Conservation (phyloP, 225 moss, liverwort and hornwort species). For the Antitrichia curtipendula region DNA sequence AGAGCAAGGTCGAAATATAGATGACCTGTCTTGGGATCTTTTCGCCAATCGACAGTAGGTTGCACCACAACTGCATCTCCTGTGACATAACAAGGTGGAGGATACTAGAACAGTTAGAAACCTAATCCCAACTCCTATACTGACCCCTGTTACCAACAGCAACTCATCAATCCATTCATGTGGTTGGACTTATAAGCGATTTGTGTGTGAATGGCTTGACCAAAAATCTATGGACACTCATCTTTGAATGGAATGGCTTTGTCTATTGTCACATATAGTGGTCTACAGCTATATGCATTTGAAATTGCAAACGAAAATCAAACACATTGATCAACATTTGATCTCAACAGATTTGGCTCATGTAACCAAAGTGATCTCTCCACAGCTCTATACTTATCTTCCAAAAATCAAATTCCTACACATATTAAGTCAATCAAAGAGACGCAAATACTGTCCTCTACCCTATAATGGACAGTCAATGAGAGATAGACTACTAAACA, state of each 20-base stretch:
- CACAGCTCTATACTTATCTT: background rate
- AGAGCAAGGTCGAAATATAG: conserved; percentile 63
- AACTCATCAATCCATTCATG: background rate
- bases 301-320: background rate
- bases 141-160: background rate
- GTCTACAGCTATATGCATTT: background rate
- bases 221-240: background rate
- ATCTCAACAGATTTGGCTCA: background rate
- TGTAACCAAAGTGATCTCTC: background rate
- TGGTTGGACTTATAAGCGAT: background rate
- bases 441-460: background rate
- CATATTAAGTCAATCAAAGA: background rate
- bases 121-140: background rate
- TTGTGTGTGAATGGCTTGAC: background rate
- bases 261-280: background rate
- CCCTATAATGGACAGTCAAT: background rate
- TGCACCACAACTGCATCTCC: conserved; percentile 64
- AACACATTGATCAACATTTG: background rate
- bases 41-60: conserved; percentile 63
- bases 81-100: conserved; percentile 17
- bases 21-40: conserved; percentile 54
- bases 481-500: background rate
- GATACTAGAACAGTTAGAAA: background rate
- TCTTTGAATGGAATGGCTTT: background rate
- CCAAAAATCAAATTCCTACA: background rate